phyloP scores from a whole-genome alignment of 2,329 filamentous ascomycete species.

The Exophiala spinifera region DNA sequence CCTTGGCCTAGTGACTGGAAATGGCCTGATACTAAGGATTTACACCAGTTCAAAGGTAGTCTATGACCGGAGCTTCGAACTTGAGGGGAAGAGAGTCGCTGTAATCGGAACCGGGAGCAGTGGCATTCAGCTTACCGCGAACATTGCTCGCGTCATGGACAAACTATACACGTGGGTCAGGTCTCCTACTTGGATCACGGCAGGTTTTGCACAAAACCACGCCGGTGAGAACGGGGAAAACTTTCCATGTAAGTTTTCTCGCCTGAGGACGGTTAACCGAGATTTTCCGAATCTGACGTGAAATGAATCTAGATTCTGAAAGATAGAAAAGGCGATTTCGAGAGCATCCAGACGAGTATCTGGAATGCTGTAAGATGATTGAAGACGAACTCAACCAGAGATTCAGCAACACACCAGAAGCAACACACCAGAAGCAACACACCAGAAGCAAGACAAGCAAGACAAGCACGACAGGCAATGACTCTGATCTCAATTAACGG shows the following conservation, averaged over 20 bases:
- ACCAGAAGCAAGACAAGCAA: conserved; percentile 42
- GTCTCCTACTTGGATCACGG: conserved; percentile 32
- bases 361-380: conserved; percentile 48
- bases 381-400: conserved; percentile 52
- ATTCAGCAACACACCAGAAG: conserved; percentile 55
- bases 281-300: too few relatives aligned
- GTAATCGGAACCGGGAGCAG: conserved; percentile 31
- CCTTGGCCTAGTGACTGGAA: conserved; percentile 41
- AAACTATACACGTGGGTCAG: conserved; percentile 33
- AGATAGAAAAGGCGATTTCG: conserved; percentile 21
- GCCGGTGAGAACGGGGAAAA: conserved; percentile 28
- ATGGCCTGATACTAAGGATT: conserved; percentile 53
- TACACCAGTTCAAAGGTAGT: conserved; percentile 40
- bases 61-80: conserved; percentile 34
- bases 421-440: too few relatives aligned
- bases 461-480: conserved; percentile 9
- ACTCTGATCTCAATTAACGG: too few relatives aligned
- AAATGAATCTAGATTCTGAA: conserved; percentile 20
- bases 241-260: conserved; percentile 13
- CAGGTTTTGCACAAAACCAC: conserved; percentile 27
- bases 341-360: conserved; percentile 15
- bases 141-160: conserved; percentile 39
- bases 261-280: too few relatives aligned
- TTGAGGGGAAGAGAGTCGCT: conserved; percentile 28
- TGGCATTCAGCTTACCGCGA: conserved; percentile 34